Percentiles rank a stretch among this genome's conserved stretches.
These are phyloP conservation scores for Erodium trifolium DNA, from an alignment of 441 rosid genomes.

Conservation along the genomic window DNA sequence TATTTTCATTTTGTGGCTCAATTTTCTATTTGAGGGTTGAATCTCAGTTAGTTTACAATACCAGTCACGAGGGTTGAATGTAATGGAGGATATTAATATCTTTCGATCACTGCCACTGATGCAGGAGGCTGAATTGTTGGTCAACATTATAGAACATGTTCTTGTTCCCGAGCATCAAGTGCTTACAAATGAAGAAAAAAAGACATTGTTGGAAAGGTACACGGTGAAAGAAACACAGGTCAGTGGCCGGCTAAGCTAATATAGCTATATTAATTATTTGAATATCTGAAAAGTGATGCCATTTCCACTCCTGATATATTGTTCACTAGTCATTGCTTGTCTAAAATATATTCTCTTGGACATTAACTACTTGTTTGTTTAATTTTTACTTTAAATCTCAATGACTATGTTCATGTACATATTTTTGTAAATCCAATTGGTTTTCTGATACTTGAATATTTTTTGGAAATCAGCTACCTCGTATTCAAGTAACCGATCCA, in stretches of 20 bases:
- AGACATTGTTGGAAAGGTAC: slow-evolving; percentile 38
- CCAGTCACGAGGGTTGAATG: background rate
- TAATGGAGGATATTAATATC: background rate
- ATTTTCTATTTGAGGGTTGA: background rate
- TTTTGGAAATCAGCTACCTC: slow-evolving; percentile 34
- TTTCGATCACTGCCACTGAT: background rate
- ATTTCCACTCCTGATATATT: background rate
- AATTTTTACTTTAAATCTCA: no score
- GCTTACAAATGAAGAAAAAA: slow-evolving; percentile 41
- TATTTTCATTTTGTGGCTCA: background rate
- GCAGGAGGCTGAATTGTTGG: slow-evolving; percentile 48
- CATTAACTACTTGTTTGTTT: no score
- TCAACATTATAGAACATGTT: slow-evolving; percentile 41
- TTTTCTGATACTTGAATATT: background rate
- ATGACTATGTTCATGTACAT: background rate
- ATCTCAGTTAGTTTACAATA: background rate
- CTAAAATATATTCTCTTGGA: no score
- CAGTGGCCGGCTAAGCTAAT: background rate
- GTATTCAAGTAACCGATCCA: slow-evolving; percentile 46
- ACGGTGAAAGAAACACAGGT: slow-evolving; percentile 52
- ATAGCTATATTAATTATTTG: background rate
- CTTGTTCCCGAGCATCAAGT: slow-evolving; percentile 45
- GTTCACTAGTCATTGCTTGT: background rate
- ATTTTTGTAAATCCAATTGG: background rate
- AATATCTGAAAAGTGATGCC: background rate